phyloP scores from a whole-genome alignment of 2,329 filamentous ascomycete genomes.

The Teratosphaeria destructans region DNA sequence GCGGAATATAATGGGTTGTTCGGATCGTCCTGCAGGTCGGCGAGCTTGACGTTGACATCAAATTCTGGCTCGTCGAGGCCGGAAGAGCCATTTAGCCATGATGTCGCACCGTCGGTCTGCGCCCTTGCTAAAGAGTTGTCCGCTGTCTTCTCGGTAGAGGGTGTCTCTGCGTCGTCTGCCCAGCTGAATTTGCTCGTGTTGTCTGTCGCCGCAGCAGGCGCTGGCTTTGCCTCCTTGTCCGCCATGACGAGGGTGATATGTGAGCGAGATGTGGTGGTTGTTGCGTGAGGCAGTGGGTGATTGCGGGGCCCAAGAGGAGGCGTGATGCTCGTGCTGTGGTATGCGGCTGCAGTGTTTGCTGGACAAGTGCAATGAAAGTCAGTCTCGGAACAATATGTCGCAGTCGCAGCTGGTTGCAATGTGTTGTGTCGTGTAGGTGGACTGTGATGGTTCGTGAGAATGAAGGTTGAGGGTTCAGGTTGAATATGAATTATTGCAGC shows the following conservation, averaged over 20 bases:
- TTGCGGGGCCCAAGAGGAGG: background rate
- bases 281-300: background rate
- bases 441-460: background rate
- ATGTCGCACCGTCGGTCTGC: constrained; percentile 1
- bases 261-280: background rate
- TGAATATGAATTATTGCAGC: background rate
- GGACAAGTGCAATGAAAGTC: background rate
- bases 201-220: background rate
- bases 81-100: constrained; percentile 25
- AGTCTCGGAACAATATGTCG: background rate
- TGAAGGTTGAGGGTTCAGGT: background rate
- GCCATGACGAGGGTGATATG: constrained; percentile 8
- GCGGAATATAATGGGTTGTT: constrained; percentile 81
- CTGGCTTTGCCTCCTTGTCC: constrained; percentile 7
- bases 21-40: constrained; percentile 75
- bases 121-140: constrained; percentile 1
- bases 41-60: constrained; percentile 86
- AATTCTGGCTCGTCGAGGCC: constrained; percentile 61
- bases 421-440: background rate
- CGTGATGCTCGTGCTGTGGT: background rate
- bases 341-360: background rate
- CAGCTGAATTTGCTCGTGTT: constrained; percentile 18
- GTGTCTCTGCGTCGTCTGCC: constrained; percentile 24
- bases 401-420: background rate
- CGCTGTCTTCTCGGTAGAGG: constrained; percentile 15